phyloP scores from a whole-genome alignment of 768 basidiomycete species.

The Cystofilobasidium capitatum region DNA sequence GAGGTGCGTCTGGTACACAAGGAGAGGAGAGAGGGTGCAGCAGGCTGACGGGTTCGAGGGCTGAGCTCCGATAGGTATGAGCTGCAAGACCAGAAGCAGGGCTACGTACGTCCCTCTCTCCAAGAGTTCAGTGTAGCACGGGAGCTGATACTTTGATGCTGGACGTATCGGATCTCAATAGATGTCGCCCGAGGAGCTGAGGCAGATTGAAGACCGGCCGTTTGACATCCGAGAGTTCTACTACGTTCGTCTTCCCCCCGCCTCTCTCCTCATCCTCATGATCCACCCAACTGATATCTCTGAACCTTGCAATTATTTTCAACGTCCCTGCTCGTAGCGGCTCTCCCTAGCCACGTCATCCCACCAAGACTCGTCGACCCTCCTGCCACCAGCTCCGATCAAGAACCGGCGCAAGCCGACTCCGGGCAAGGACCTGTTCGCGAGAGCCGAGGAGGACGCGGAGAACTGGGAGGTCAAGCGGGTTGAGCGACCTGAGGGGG shows the following conservation, averaged over 20 bases:
- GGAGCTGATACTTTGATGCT: neutral
- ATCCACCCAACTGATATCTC: no score
- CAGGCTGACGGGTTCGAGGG: neutral
- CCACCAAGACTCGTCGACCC: neutral
- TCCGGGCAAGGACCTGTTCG: constrained; percentile 15
- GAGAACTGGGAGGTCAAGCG: constrained; percentile 31
- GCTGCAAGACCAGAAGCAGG: constrained; percentile 67
- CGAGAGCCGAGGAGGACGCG: constrained; percentile 11
- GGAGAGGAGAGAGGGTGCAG: neutral
- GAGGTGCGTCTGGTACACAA: constrained; percentile 27
- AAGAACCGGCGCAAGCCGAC: constrained; percentile 7
- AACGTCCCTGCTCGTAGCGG: no score
- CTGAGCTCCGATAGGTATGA: constrained; percentile 52
- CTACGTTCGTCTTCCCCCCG: constrained; percentile 57
- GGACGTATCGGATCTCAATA: constrained; percentile 33
- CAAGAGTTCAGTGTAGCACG: neutral
- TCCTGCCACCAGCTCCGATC: constrained; percentile 1
- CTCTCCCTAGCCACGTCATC: no score
- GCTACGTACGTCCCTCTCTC: constrained; percentile 45
- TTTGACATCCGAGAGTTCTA: constrained; percentile 94
- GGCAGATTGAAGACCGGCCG: constrained; percentile 58
- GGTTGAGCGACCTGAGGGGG: constrained; percentile 22
- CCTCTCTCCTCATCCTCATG: no score
- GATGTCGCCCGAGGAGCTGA: constrained; percentile 71
- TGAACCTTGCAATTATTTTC: no score